These are phyloP conservation scores for Tetrapisispora taiwanensis DNA, from an alignment of 805 yeast species.

Conservation along the genomic window DNA sequence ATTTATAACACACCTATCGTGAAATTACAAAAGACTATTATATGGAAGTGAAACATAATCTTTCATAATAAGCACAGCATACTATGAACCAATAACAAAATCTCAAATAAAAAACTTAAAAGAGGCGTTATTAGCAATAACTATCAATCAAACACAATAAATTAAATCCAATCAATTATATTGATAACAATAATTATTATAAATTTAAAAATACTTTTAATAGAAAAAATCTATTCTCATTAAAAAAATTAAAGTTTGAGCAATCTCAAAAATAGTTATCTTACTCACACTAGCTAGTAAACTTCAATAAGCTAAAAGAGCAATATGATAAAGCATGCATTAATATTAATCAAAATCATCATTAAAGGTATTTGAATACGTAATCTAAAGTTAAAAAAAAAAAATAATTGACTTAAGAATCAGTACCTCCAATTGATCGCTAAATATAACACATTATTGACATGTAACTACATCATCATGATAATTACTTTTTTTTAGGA, in stretches of 20 bases:
- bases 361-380: background rate
- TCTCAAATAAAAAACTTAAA: constrained; percentile 4
- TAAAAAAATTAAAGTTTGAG: too few species aligned
- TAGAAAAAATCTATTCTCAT: background rate
- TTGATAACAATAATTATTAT: background rate
- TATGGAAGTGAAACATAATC: constrained; percentile 26
- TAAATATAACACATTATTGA: background rate
- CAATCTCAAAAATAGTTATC: background rate
- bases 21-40: constrained; percentile 12
- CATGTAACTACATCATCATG: constrained; percentile 1
- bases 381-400: background rate
- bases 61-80: constrained; percentile 13
- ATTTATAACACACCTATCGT: constrained; percentile 14
- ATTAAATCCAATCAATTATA: background rate
- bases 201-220: too few species aligned
- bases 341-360: background rate
- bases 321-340: background rate
- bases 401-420: background rate
- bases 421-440: background rate
- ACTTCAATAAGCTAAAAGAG: background rate
- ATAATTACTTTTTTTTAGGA: background rate
- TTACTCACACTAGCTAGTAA: background rate
- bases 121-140: constrained; percentile 2
- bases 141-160: background rate
- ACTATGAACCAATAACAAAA: constrained; percentile 11